Evolutionary conservation across 352 stramenopile species (phyloP).

Genomic region (Phytophthora constricta): DNA sequence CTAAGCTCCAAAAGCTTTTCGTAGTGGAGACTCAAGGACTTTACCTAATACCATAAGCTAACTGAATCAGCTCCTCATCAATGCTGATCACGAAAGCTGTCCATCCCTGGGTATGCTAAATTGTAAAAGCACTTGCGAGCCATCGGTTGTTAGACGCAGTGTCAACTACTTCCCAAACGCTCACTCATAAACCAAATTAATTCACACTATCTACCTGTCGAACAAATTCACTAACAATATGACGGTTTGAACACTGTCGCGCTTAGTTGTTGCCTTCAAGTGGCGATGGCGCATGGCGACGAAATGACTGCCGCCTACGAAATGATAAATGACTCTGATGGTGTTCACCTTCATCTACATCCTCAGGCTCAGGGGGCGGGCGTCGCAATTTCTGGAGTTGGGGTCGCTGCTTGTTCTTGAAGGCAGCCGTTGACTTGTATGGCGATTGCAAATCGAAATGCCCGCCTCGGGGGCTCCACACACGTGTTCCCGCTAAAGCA

Average conservation of each 20-base stretch:
- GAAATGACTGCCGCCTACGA: conserved; percentile 28
- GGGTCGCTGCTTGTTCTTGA: conserved; percentile 19
- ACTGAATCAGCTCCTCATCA: too few species aligned
- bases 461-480: conserved; percentile 24
- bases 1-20: too few species aligned
- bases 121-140: too few species aligned
- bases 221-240: not conserved
- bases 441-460: conserved; percentile 34
- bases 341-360: conserved; percentile 12
- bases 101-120: too few species aligned
- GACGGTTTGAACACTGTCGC: too few species aligned
- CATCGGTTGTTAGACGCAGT: too few species aligned
- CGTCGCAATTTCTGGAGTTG: conserved; percentile 22
- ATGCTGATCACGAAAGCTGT: too few species aligned
- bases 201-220: not conserved
- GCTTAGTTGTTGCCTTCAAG: conserved; percentile 10
- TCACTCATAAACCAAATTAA: too few species aligned
- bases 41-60: too few species aligned
- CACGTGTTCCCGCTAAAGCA: conserved; percentile 9
- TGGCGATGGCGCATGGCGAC: conserved; percentile 21
- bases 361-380: conserved; percentile 19
- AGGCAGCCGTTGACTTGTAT: conserved; percentile 31
- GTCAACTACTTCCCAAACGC: too few species aligned
- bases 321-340: conserved; percentile 21
- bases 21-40: too few species aligned